phyloP scores from a whole-genome alignment of 768 basidiomycete species.

The Amanita pallidorosea region DNA sequence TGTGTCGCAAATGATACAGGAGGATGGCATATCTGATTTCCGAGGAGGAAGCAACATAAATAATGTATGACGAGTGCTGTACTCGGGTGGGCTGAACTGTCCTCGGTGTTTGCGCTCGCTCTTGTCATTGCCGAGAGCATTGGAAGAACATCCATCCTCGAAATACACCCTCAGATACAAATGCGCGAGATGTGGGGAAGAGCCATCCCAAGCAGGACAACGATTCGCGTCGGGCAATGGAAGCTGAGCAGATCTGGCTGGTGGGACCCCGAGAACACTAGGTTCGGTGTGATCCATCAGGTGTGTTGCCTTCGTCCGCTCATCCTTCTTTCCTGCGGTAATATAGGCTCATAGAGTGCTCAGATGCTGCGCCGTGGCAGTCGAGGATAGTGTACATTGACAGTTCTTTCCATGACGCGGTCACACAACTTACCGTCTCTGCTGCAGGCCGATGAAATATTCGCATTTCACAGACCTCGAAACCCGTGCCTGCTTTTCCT shows the following conservation, averaged over 20 bases:
- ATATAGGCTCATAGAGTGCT: not conserved
- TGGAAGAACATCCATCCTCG: not conserved
- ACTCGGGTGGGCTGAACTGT: not conserved
- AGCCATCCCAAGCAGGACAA: not conserved
- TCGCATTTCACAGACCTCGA: not conserved
- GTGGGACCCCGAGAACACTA: not conserved
- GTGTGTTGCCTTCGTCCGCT: not conserved
- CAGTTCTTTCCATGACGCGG: not conserved
- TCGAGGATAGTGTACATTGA: not conserved
- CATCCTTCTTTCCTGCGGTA: not conserved
- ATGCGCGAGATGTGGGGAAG: too few relatives aligned
- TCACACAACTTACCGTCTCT: not conserved
- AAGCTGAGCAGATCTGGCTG: not conserved
- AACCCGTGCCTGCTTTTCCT: conserved; percentile 3
- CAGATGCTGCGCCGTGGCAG: not conserved
- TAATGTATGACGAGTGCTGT: too few relatives aligned
- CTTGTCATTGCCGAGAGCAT: not conserved
- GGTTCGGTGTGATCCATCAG: not conserved
- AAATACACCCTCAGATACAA: too few relatives aligned
- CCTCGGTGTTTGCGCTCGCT: not conserved
- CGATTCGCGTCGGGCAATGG: not conserved
- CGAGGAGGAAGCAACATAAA: too few relatives aligned
- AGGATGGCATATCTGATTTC: too few relatives aligned
- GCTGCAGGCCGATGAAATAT: not conserved
- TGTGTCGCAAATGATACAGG: too few relatives aligned